Evolutionary conservation across 1,284 basidiomycete species (phyloP).

Genomic region (Naganishia liquefaciens): DNA sequence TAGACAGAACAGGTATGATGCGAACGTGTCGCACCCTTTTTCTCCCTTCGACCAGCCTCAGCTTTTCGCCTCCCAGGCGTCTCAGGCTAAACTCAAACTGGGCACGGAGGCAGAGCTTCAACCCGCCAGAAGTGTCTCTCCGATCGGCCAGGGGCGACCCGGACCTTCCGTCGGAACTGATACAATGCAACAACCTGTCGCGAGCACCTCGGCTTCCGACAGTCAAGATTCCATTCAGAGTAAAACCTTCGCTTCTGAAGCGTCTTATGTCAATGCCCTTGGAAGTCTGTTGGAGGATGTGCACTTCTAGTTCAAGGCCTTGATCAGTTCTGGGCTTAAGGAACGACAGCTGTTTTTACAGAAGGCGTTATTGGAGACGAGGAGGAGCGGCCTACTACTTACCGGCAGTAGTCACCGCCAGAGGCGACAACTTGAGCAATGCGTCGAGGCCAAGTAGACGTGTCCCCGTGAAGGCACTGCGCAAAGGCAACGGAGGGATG

Average conservation of each 20-base stretch:
- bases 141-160: slow-evolving; percentile 28
- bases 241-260: neutral
- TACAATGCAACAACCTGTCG: neutral
- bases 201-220: neutral
- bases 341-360: too few relatives aligned
- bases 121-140: slow-evolving; percentile 24
- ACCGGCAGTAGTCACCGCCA: too few relatives aligned
- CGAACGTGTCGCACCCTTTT: slow-evolving; percentile 6
- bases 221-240: neutral
- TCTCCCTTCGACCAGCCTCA: slow-evolving; percentile 20
- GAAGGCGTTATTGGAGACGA: too few relatives aligned
- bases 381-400: too few relatives aligned
- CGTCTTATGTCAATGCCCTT: slow-evolving; percentile 18
- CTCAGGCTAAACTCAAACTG: slow-evolving; percentile 5
- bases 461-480: too few relatives aligned
- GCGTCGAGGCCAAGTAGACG: too few relatives aligned
- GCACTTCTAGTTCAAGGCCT: slow-evolving; percentile 3
- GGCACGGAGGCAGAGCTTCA: slow-evolving; percentile 16
- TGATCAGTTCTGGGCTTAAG: too few relatives aligned
- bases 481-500: too few relatives aligned
- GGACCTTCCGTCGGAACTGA: neutral
- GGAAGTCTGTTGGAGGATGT: slow-evolving; percentile 23
- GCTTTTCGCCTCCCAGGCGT: neutral
- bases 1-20: too few relatives aligned
- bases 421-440: too few relatives aligned